Base-by-base conservation (phyloP, 371 early-diverging fungal species). In the Umbelopsis sp. region DNA sequence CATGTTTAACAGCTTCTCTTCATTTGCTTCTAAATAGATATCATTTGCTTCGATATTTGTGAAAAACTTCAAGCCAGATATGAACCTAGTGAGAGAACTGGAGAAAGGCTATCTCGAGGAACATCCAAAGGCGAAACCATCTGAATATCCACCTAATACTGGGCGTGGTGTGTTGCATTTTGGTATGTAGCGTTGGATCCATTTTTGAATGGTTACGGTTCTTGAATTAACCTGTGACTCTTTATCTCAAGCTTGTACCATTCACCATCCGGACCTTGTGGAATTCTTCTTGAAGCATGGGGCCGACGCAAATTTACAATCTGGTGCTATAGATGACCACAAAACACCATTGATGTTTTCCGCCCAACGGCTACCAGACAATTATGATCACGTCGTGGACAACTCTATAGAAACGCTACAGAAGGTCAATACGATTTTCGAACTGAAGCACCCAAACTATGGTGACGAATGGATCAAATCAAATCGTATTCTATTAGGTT, bases 151-250 rank as follows among this genome's bases (percentile, higher is more conserved):
- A 10, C 10, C n/a, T n/a, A 48, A 67, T 7, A 83, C 83, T 16
- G 89, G 87, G 4, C 77, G 74, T 52, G 72, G 74, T 22, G 74
- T 76, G 14, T 70, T 87, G 48, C 86, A 87, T 69, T 70, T 80
- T 44, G 86, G 80, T 82, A 80, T 67, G 69, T 41, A 9, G 46
- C 16, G n/a, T n/a, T 64, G 14, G 11, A 44, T 22, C 12, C 12
- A 18, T 32, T 41, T 14, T 38, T 3, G 7, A 20, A 4, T 1
- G 2, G 24, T 3, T 25, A 52, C 29, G 29, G 10, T 29, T 11
- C 24, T 9, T 22, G 4, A 53, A 22, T 7, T 53, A 29, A 53
- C 32, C 14, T 6, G 0, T 53, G 4, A 29, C 38, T 44, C 2
- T 7, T 41, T 41, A 41, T 63, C 8, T 52, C 18, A 46, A 76